Evolutionary conservation across 192 early-diverging fungal genomes (phyloP).

Genomic region (Coemansia sp.): DNA sequence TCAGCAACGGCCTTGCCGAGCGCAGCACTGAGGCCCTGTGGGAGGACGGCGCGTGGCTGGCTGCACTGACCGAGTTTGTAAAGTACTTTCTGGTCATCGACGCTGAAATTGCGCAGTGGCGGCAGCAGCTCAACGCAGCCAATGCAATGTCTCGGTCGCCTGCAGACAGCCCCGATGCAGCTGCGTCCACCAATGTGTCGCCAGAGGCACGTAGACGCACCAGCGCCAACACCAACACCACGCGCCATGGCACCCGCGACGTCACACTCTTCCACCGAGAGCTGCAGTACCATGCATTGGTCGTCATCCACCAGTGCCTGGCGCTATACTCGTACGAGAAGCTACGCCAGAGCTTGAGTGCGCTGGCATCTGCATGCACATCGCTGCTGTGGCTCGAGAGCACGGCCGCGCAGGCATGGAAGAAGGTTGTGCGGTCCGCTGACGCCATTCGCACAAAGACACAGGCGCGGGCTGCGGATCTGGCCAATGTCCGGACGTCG

Average conservation of each 20-base stretch:
- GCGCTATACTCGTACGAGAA: constrained; percentile 47
- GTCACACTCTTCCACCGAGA: constrained; percentile 48
- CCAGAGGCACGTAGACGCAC: too few relatives aligned
- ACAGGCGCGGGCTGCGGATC: constrained; percentile 34
- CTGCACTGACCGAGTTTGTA: constrained; percentile 33
- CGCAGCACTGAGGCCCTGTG: constrained; percentile 32
- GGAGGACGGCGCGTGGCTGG: constrained; percentile 43
- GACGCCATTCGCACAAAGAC: constrained; percentile 31
- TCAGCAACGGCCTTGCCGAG: constrained; percentile 37
- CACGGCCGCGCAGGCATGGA: constrained; percentile 47
- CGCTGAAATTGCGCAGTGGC: constrained; percentile 48
- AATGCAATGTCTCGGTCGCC: constrained; percentile 22
- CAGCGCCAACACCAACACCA: neutral
- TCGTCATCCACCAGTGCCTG: constrained; percentile 47
- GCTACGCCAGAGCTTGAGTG: constrained; percentile 35
- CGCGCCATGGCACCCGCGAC: constrained; percentile 38
- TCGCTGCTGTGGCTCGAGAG: constrained; percentile 48
- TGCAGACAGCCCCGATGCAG: constrained; percentile 9
- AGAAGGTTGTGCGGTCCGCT: constrained; percentile 38
- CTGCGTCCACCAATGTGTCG: too few relatives aligned
- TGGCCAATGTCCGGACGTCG: constrained; percentile 31
- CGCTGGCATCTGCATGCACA: constrained; percentile 37
- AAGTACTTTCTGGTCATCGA: constrained; percentile 47
- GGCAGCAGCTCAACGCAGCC: constrained; percentile 45
- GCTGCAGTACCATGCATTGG: constrained; percentile 44